Conservation (phyloP, 1,284 basidiomycete genomes). For the Leccinum pachyderme region DNA sequence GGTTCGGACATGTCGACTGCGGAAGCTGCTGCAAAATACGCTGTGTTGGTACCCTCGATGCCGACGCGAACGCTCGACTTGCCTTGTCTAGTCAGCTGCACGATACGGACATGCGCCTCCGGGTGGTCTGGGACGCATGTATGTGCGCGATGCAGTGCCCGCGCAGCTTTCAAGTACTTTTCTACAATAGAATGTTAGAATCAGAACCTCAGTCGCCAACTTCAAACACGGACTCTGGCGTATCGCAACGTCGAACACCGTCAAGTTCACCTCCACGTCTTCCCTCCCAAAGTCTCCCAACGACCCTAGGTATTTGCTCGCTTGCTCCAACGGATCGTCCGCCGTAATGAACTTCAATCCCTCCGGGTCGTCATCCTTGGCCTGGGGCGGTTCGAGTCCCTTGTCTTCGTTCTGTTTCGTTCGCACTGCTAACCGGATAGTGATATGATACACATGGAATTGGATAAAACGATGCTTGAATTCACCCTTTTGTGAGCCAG, state of each 20-base stretch:
- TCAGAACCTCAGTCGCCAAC: slow-evolving; percentile 10
- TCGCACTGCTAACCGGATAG: slow-evolving; percentile 20
- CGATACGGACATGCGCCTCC: slow-evolving; percentile 68
- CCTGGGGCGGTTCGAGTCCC: slow-evolving; percentile 59
- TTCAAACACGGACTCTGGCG: slow-evolving; percentile 52
- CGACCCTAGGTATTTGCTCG: slow-evolving; percentile 72
- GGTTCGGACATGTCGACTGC: slow-evolving; percentile 43
- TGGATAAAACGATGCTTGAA: slow-evolving; percentile 26
- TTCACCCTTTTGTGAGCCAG: slow-evolving; percentile 37
- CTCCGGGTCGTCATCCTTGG: slow-evolving; percentile 83
- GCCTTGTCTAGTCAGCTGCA: slow-evolving; percentile 65
- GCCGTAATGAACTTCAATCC: slow-evolving; percentile 69
- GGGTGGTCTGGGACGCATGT: slow-evolving; percentile 59
- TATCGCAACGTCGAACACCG: slow-evolving; percentile 78
- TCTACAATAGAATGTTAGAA: slow-evolving; percentile 43
- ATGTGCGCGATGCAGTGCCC: slow-evolving; percentile 64
- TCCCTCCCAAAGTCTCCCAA: slow-evolving; percentile 53
- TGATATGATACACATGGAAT: slow-evolving; percentile 15
- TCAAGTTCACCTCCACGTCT: slow-evolving; percentile 72
- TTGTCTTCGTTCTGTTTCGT: slow-evolving; percentile 64
- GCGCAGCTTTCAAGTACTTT: slow-evolving; percentile 77
- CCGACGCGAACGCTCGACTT: slow-evolving; percentile 16
- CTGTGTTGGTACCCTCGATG: not conserved
- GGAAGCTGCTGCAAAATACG: slow-evolving; percentile 37
- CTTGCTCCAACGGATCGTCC: slow-evolving; percentile 74